phyloP scores from a whole-genome alignment of 2,329 filamentous ascomycete genomes.

The Aureobasidium sp. region DNA sequence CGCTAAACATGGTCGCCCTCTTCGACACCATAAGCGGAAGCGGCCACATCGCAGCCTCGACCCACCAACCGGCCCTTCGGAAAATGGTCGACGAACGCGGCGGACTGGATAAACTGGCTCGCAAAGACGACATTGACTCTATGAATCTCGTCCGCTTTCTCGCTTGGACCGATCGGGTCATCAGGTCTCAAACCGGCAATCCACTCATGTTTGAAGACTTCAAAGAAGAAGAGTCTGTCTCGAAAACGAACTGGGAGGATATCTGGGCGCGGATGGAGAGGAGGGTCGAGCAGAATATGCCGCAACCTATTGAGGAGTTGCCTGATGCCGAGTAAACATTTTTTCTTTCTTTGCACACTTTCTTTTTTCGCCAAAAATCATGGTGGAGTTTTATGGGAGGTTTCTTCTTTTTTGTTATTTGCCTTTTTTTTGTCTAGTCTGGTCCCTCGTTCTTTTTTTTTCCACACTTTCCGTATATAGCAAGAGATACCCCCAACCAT shows the following conservation, averaged over 20 bases:
- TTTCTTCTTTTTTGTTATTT: not conserved
- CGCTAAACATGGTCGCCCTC: constrained; percentile 5
- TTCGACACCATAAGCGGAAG: not conserved
- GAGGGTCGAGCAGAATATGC: not conserved
- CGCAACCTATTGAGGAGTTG: constrained; percentile 6
- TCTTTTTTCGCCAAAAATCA: too few species aligned
- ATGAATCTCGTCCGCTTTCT: constrained; percentile 4
- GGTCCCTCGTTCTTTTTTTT: too few species aligned
- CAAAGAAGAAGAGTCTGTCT: not conserved
- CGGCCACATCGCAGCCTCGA: not conserved
- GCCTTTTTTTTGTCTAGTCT: not conserved
- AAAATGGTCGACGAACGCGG: constrained; percentile 5
- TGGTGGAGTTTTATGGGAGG: too few species aligned
- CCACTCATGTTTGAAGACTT: constrained; percentile 5
- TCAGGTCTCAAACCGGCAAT: constrained; percentile 4
- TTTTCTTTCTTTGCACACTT: not conserved
- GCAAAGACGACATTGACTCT: not conserved
- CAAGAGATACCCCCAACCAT: not conserved
- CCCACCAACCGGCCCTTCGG: not conserved
- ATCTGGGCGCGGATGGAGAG: constrained; percentile 10
- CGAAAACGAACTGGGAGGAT: constrained; percentile 1
- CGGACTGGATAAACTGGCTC: not conserved
- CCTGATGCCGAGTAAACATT: not conserved
- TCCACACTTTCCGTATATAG: not conserved
- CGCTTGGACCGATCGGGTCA: constrained; percentile 4